Percentiles rank a stretch among this genome's conserved stretches.
Evolutionary conservation across 257 asterid genomes (phyloP).

Genomic region (Verbena officinalis): DNA sequence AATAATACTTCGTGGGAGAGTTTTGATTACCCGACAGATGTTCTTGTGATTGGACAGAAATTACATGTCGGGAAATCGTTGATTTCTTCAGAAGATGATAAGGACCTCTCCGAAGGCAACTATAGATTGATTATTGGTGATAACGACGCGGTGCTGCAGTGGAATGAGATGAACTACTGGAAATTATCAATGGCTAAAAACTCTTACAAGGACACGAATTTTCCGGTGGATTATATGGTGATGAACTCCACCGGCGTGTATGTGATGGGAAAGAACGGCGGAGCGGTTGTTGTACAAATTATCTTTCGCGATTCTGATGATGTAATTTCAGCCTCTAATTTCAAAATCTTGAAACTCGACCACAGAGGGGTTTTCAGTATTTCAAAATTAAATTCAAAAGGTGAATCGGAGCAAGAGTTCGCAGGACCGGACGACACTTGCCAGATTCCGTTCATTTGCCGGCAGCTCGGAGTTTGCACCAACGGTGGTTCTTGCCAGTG

Average conservation of each 20-base stretch:
- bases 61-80: slow-evolving; percentile 47
- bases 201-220: slow-evolving; percentile 37
- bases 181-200: slow-evolving; percentile 50
- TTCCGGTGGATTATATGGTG: slow-evolving; percentile 44
- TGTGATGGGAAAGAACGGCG: slow-evolving; percentile 50
- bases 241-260: slow-evolving; percentile 57
- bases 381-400: neutral
- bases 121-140: slow-evolving; percentile 44
- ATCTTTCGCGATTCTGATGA: slow-evolving; percentile 27
- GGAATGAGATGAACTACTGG: slow-evolving; percentile 69
- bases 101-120: slow-evolving; percentile 52
- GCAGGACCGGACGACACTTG: slow-evolving; percentile 52
- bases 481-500: slow-evolving; percentile 64
- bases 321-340: slow-evolving; percentile 11
- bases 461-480: slow-evolving; percentile 53
- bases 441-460: slow-evolving; percentile 50
- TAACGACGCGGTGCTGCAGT: slow-evolving; percentile 53
- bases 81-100: slow-evolving; percentile 35
- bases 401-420: slow-evolving; percentile 32
- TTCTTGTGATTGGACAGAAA: slow-evolving; percentile 56
- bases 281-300: slow-evolving; percentile 37
- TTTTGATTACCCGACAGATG: slow-evolving; percentile 60
- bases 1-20: slow-evolving; percentile 60
- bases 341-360: slow-evolving; percentile 45
- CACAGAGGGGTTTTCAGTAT: slow-evolving; percentile 48